Evolutionary conservation across 306 rosid genomes (phyloP).

Genomic region (Cucurbita maxima): DNA sequence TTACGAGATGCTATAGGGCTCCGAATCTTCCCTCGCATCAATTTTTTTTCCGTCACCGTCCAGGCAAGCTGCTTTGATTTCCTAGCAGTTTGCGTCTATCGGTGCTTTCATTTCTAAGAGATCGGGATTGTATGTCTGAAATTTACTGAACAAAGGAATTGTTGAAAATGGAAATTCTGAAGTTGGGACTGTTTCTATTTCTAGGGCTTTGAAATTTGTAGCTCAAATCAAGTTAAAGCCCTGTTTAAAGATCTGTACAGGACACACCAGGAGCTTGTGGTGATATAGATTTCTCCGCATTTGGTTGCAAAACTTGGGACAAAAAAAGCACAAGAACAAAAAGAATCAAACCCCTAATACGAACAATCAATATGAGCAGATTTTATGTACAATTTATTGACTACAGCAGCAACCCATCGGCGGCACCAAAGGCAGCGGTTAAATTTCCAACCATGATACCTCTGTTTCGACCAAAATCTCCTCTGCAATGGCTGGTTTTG

Average conservation of each 20-base stretch:
- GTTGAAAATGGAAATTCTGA: not conserved
- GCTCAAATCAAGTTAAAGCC: not conserved
- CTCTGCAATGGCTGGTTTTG: constrained; percentile 31
- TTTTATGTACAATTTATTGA: not conserved
- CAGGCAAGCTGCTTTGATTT: constrained; percentile 37
- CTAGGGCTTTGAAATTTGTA: not conserved
- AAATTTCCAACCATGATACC: constrained; percentile 41
- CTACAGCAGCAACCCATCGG: not conserved
- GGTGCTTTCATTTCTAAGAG: constrained; percentile 20
- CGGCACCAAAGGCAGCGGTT: constrained; percentile 23
- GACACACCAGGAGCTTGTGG: not conserved
- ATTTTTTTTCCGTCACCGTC: constrained; percentile 26
- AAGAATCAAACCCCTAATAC: not conserved
- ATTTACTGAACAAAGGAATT: not conserved
- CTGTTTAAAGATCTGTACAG: not conserved
- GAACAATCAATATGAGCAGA: not conserved
- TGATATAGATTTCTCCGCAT: not conserved
- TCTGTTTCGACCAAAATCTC: constrained; percentile 12
- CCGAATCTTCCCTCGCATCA: constrained; percentile 44
- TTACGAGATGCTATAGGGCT: constrained; percentile 35
- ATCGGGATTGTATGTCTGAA: not conserved
- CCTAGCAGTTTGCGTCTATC: constrained; percentile 34
- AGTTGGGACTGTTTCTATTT: not conserved
- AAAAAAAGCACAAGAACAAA: not conserved
- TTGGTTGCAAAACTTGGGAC: not conserved